Base-by-base conservation (phyloP, 176 grass and related monocot species). In the Alopecurus myosuroides region DNA sequence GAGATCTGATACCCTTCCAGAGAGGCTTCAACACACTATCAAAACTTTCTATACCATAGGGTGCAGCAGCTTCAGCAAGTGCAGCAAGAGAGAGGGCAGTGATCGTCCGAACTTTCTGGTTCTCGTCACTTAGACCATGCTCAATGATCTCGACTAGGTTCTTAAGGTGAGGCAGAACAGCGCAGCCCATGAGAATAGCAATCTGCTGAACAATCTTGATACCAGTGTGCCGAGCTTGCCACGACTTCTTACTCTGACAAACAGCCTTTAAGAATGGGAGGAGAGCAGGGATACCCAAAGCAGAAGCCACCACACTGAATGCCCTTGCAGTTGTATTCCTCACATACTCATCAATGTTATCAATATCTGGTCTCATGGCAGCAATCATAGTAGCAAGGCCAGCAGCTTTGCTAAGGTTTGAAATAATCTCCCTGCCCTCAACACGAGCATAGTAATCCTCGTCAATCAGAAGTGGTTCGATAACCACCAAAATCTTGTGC, bases 131-230 rank as follows among this genome's bases (percentile, higher is more conserved):
- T 35, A 95, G 52, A 79, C 96, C 96, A 83, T 98, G 93, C 69
- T 98, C 91, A 77, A 98, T 98, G 67, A 98, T 98, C 81, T 95
- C 96, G 56, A 95, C 96, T 12, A 98, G 74, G 68, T 89, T 94
- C 80, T 92, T 98, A 11, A 95, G 92, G 87, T 98, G 89, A 26
- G 96, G 96, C 55, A 95, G 69, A 74, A 98, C 96, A 75, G 93
- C 93, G 36, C 93, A 95, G 48, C 96, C 96, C 96, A 98, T 98
- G 23, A 98, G 89, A 90, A 98, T 98, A 86, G 93, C 93, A 70
- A 98, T 98, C 89, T 98, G 96, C 74, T 98, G 96, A 76, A 87
- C 77, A 68, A 98, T 95, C 81, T 98, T 98, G 55, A 98, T 98
- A 82, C 97, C 97, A 78, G 97, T 98, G 64, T 95, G 93, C 37